phyloP scores from a whole-genome alignment of 202 grass and related monocot genomes.

The Cymbopogon flexuosus region DNA sequence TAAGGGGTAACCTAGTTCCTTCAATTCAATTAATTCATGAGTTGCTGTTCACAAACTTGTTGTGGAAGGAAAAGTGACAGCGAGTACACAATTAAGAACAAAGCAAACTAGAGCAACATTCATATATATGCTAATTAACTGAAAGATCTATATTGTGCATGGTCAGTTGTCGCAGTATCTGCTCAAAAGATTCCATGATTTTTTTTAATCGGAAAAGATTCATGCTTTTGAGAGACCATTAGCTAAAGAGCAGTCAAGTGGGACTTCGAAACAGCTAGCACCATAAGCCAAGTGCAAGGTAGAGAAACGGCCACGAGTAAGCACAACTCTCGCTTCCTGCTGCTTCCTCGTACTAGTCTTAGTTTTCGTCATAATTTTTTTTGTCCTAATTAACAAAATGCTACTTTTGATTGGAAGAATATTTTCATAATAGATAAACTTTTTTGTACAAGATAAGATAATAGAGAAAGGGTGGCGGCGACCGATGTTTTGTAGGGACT shows the following conservation, averaged over 20 bases:
- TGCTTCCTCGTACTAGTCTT: not conserved
- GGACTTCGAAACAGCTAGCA: not conserved
- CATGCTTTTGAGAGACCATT: not conserved
- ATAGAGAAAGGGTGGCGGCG: too few species aligned
- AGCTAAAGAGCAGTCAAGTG: not conserved
- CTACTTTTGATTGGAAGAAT: not conserved
- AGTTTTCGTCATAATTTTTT: not conserved
- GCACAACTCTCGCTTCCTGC: not conserved
- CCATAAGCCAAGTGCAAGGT: not conserved
- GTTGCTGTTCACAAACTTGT: not conserved
- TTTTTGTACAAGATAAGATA: too few species aligned
- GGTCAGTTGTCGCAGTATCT: not conserved
- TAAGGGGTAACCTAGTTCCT: not conserved
- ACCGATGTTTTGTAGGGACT: too few species aligned
- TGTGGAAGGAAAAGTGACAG: conserved; percentile 4
- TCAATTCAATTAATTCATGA: not conserved
- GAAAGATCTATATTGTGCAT: not conserved
- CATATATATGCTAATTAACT: not conserved
- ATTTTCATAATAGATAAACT: too few species aligned
- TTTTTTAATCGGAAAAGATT: not conserved
- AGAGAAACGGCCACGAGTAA: not conserved
- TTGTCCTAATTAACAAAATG: not conserved
- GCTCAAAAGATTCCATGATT: conserved; percentile 7
- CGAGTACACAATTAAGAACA: not conserved
- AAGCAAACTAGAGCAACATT: not conserved